Evolutionary conservation across 2,329 filamentous ascomycete species (phyloP), one percentile per base, ranked within the genome.

Genomic region (Colletotrichum sp.): DNA sequence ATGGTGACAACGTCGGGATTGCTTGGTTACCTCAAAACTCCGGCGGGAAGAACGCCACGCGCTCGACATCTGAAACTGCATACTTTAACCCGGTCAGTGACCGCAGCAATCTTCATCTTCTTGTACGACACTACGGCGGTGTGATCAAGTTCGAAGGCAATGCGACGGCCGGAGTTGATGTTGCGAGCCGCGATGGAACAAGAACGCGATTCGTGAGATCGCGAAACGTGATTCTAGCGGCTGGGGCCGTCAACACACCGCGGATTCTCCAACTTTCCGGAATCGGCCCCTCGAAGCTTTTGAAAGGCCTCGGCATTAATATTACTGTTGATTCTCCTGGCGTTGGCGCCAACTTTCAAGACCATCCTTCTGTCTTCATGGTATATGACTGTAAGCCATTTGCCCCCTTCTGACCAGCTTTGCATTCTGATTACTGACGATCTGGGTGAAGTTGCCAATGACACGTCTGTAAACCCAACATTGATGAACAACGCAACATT

Each of bases 261-360:
- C 88, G 90, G 44, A 81, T 93, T 2, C 86, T 93, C 6, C 90
- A 91, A 78, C 86, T 91, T 2, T 89, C 87, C 18, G 91, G 91
- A 18, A 85, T 93, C 26, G 91, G 91, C 1, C 87, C 88, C 1
- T 78, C 77, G 18, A 78, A 78, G 4, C 80, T 87, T 15, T 80
- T 87, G 8, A 76, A 79, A n/a, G 76, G 80, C 30, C 82, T 89
- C 75, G 83, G 85, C 8, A 92, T 93, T 72, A 81, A 86, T 0
- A 86, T 92, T 3, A 79, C 91, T 60, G 84, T 87, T 2, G 88
- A 93, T 77, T 85, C 92, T 2, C 92, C 91, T 0, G 90, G 71
- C 13, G 79, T 81, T 8, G 77, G 77, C 7, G 67, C 64, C 30
- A 86, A 86, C 76, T 83, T 85, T 36, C 84, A 86, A 68, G 85